These are phyloP conservation scores for Hypsizygus marmoreus DNA, from an alignment of 768 basidiomycete genomes.

Conservation along the genomic window DNA sequence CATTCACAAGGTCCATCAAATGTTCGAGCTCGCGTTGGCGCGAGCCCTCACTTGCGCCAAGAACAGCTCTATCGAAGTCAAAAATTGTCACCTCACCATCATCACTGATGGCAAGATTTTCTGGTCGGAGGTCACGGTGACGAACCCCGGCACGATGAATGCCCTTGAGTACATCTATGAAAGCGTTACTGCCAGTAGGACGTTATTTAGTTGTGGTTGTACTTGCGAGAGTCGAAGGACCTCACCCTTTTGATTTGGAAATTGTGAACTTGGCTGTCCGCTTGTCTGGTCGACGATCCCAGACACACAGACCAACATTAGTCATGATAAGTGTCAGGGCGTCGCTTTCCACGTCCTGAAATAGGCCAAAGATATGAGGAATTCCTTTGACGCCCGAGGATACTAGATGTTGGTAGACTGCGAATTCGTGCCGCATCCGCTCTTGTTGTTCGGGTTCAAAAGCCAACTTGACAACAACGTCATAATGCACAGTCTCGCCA, in stretches of 20 bases:
- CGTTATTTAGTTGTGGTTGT: too few species aligned
- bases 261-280: background rate
- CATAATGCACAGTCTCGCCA: background rate
- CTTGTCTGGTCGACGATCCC: background rate
- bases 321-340: conserved; percentile 10
- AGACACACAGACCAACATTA: conserved; percentile 1
- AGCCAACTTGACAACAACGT: conserved; percentile 15
- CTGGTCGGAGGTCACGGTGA: conserved; percentile 23
- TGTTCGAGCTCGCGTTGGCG: background rate
- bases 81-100: conserved; percentile 19
- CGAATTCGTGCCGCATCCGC: conserved; percentile 12
- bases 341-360: conserved; percentile 12
- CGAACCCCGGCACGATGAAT: conserved; percentile 24
- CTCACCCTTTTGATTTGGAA: conserved; percentile 1
- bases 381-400: conserved; percentile 10
- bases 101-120: conserved; percentile 22
- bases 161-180: conserved; percentile 11
- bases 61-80: conserved; percentile 23
- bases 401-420: conserved; percentile 10
- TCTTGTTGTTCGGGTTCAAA: conserved; percentile 6
- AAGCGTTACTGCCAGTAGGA: conserved; percentile 10
- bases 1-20: conserved; percentile 8
- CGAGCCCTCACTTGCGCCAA: conserved; percentile 3
- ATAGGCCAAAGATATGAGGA: conserved; percentile 15
- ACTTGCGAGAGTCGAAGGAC: background rate